These are phyloP conservation scores for Cardamine chenopodiifolia DNA, from an alignment of 345 rosid species.

Conservation along the genomic window DNA sequence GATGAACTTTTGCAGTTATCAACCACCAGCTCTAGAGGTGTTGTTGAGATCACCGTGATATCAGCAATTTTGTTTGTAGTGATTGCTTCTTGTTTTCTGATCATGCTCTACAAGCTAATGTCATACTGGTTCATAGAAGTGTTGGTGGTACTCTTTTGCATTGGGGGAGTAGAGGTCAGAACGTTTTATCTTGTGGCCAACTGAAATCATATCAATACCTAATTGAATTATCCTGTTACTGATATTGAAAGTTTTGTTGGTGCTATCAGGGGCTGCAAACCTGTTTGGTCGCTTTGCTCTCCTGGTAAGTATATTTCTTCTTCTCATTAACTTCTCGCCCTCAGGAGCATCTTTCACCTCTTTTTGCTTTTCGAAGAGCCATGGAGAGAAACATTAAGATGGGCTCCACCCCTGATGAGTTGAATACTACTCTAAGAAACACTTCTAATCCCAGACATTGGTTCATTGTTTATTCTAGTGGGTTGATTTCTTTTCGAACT, in stretches of 20 bases:
- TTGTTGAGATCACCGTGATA: slow-evolving; percentile 70
- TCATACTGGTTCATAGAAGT: slow-evolving; percentile 90
- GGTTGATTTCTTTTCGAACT: background rate
- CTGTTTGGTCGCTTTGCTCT: slow-evolving; percentile 85
- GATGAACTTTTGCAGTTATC: slow-evolving; percentile 54
- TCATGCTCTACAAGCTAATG: slow-evolving; percentile 98
- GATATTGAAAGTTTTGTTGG: slow-evolving; percentile 42
- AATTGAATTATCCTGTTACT: slow-evolving; percentile 20
- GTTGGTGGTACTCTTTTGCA: slow-evolving; percentile 91
- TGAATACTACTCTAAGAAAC: slow-evolving; percentile 2
- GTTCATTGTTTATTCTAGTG: background rate
- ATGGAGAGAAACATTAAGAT: slow-evolving; percentile 2
- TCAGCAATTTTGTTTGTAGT: slow-evolving; percentile 89
- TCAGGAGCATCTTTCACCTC: slow-evolving; percentile 6
- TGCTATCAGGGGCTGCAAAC: slow-evolving; percentile 89
- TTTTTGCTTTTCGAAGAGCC: background rate
- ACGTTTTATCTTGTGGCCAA: slow-evolving; percentile 22
- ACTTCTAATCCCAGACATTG: background rate
- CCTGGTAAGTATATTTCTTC: slow-evolving; percentile 60
- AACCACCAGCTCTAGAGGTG: slow-evolving; percentile 58
- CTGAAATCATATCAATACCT: slow-evolving; percentile 6
- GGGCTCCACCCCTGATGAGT: background rate
- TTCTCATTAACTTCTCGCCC: background rate
- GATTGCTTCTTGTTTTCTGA: slow-evolving; percentile 90
- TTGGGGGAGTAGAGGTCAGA: slow-evolving; percentile 93